These are phyloP conservation scores for Russula brevipes DNA, from an alignment of 768 basidiomycete genomes.

Conservation along the genomic window DNA sequence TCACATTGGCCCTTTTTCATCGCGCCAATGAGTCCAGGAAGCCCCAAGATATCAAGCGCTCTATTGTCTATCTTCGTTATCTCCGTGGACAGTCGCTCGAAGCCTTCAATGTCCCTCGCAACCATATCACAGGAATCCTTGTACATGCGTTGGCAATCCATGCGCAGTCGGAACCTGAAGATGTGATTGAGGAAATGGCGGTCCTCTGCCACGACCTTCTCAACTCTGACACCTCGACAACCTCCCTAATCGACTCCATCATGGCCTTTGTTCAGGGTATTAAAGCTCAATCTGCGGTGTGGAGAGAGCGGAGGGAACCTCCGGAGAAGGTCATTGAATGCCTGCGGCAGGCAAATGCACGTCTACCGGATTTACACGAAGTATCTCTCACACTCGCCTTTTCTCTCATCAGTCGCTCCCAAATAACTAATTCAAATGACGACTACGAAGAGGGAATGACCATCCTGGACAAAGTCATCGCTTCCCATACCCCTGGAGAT, in stretches of 20 bases:
- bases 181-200: background rate
- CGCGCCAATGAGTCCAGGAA: background rate
- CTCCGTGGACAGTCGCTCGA: background rate
- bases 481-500: no score
- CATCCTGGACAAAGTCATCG: no score
- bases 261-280: background rate
- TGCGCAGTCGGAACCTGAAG: background rate
- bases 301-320: background rate
- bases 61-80: background rate
- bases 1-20: background rate
- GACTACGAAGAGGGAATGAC: no score
- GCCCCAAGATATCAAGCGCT: background rate
- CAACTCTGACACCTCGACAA: background rate
- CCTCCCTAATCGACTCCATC: background rate
- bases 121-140: background rate
- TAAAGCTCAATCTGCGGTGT: background rate
- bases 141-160: background rate
- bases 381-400: background rate
- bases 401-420: no score
- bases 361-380: background rate
- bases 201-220: background rate
- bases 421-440: no score
- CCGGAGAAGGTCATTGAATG: background rate
- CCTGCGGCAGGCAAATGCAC: background rate
- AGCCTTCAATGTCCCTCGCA: background rate